These are phyloP conservation scores for Metschnikowia bowlesiae DNA, from an alignment of 805 yeast genomes.

Conservation along the genomic window DNA sequence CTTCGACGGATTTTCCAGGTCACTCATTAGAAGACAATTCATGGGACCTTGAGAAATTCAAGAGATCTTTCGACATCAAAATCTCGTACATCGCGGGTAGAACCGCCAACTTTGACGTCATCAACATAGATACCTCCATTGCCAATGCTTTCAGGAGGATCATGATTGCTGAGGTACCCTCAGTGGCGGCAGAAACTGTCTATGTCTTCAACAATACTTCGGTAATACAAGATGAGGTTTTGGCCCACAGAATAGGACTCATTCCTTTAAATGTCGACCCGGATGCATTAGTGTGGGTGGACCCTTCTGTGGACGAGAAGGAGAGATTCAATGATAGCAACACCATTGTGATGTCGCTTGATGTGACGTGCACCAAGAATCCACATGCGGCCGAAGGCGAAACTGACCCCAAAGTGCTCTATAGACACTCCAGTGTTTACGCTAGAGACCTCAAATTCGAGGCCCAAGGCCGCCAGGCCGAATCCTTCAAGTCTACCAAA, in stretches of 20 bases:
- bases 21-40: conserved; percentile 62
- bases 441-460: conserved; percentile 86
- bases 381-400: conserved; percentile 75
- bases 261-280: conserved; percentile 90
- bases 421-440: conserved; percentile 80
- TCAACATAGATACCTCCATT: conserved; percentile 83
- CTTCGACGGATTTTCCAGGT: conserved; percentile 92
- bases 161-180: conserved; percentile 95
- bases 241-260: conserved; percentile 92
- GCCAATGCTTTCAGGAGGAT: conserved; percentile 96
- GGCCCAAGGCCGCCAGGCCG: conserved; percentile 85
- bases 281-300: conserved; percentile 81
- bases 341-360: conserved; percentile 78
- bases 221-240: conserved; percentile 94
- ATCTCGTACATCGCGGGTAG: conserved; percentile 63
- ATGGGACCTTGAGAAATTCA: conserved; percentile 83
- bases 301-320: conserved; percentile 56
- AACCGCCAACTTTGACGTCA: conserved; percentile 79
- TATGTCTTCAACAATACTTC: conserved; percentile 92
- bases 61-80: conserved; percentile 58
- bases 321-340: conserved; percentile 77
- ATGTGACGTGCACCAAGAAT: conserved; percentile 79
- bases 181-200: conserved; percentile 91
- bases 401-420: conserved; percentile 78
- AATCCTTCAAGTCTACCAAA: conserved; percentile 59